Evolutionary conservation across 306 rosid species (phyloP).

Genomic region (Myrica gale): DNA sequence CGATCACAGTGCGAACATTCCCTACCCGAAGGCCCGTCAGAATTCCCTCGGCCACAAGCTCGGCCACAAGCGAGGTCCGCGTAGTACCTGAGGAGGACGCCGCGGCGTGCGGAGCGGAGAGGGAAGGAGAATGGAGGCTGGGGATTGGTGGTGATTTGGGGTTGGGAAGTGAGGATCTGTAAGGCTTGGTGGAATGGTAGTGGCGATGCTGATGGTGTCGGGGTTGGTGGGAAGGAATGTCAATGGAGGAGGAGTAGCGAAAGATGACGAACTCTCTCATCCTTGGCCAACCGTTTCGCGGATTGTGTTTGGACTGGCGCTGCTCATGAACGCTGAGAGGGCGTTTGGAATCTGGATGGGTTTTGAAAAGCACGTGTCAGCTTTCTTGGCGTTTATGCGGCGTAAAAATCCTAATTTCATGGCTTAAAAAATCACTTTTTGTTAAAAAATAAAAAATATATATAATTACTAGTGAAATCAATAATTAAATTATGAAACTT

Average conservation of each 20-base stretch:
- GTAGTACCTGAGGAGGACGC: slow-evolving; percentile 36
- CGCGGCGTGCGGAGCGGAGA: slow-evolving; percentile 27
- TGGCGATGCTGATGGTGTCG: slow-evolving; percentile 22
- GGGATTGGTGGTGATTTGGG: slow-evolving; percentile 19
- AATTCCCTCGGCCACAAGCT: slow-evolving; percentile 51
- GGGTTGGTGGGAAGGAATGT: slow-evolving; percentile 33
- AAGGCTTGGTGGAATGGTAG: slow-evolving; percentile 33
- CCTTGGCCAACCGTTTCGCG: slow-evolving; percentile 45
- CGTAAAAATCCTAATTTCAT: no score
- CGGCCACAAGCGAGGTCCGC: slow-evolving; percentile 45
- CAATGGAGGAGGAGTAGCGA: slow-evolving; percentile 49
- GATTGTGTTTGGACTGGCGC: no score
- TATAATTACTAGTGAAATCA: no score
- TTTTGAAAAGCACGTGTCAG: slow-evolving; percentile 31
- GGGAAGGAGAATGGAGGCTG: slow-evolving; percentile 37
- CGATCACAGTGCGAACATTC: slow-evolving; percentile 38
- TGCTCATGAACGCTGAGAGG: background rate
- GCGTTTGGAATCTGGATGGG: slow-evolving; percentile 40
- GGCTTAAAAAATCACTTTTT: no score
- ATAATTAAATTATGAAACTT: no score
- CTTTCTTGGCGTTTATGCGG: no score
- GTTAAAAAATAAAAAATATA: no score
- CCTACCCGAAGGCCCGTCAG: slow-evolving; percentile 42
- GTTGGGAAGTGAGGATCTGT: slow-evolving; percentile 32
- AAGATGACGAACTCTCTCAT: slow-evolving; percentile 69